phyloP scores from a whole-genome alignment of 257 asterid genomes.

The Gentiana macrophylla region DNA sequence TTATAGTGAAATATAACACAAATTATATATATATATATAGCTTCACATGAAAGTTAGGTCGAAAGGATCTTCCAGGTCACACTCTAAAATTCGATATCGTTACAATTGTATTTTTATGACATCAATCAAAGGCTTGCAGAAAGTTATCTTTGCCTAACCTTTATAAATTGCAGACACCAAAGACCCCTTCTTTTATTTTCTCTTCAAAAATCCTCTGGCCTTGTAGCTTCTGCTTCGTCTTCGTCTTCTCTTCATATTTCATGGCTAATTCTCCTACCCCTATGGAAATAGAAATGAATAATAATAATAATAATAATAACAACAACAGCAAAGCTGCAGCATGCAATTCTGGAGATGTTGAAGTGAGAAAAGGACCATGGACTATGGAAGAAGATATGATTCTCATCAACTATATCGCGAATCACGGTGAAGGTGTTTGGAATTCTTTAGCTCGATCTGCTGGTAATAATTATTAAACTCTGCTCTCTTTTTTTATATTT shows the following conservation, averaged over 20 bases:
- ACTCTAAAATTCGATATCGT: conserved; percentile 12
- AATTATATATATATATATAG: not conserved
- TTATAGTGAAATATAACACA: conserved; percentile 1
- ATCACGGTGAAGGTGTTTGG: conserved; percentile 99
- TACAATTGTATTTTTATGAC: too few relatives aligned
- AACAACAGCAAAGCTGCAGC: conserved; percentile 18
- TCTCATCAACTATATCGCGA: conserved; percentile 87
- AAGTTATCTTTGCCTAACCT: conserved; percentile 16
- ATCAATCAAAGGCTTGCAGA: conserved; percentile 12
- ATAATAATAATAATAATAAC: not conserved
- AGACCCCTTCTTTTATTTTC: conserved; percentile 33
- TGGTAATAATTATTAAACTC: conserved; percentile 22
- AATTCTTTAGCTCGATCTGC: conserved; percentile 89
- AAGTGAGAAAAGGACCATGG: conserved; percentile 99
- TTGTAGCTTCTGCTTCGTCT: not conserved
- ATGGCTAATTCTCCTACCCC: conserved; percentile 1
- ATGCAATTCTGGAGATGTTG: conserved; percentile 68
- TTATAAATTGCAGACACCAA: conserved; percentile 58
- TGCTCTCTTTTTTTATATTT: too few relatives aligned
- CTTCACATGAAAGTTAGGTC: conserved; percentile 44
- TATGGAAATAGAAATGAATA: conserved; percentile 36
- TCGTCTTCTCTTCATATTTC: conserved; percentile 2
- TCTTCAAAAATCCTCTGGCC: conserved; percentile 5
- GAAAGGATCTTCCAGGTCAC: conserved; percentile 24
- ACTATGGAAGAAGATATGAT: conserved; percentile 97